A percentile compares a stretch with the other conserved stretches of the same genome.
These are phyloP conservation scores for Quillaja saponaria DNA, from an alignment of 306 rosid species.

Conservation along the genomic window DNA sequence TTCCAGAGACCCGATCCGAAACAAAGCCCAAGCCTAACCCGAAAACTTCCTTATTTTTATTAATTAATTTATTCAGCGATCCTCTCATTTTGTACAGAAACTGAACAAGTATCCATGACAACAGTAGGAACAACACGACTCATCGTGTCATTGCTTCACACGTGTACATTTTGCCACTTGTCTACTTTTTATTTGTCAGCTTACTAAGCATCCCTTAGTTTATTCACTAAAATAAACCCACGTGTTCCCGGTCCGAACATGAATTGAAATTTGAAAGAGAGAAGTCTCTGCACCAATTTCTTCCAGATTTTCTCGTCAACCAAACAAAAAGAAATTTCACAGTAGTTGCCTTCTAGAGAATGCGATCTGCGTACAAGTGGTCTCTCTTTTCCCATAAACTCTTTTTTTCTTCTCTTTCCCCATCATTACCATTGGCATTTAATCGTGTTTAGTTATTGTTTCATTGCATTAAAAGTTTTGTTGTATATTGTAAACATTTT, in stretches of 20 bases:
- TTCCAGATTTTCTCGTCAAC: conserved; percentile 39
- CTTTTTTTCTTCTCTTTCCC: neutral
- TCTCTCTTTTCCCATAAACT: conserved; percentile 14
- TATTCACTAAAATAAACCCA: neutral
- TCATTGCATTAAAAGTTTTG: neutral
- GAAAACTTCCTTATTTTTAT: neutral
- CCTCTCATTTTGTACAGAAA: neutral
- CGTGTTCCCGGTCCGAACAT: conserved; percentile 20
- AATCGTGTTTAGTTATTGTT: neutral
- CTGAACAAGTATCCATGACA: neutral
- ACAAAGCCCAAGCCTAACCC: too few species aligned
- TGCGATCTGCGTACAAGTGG: conserved; percentile 54
- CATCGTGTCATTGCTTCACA: conserved; percentile 38
- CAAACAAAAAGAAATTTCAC: conserved; percentile 16
- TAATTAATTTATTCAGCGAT: neutral
- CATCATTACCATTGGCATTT: neutral
- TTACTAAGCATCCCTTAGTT: conserved; percentile 18
- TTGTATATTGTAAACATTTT: neutral
- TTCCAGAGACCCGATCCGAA: too few species aligned
- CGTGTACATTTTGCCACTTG: conserved; percentile 39
- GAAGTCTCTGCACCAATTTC: neutral
- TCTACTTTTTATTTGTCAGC: neutral
- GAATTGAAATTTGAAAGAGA: too few species aligned
- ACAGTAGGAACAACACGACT: conserved; percentile 41
- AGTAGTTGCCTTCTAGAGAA: conserved; percentile 37